A percentile compares a stretch with the other conserved stretches of the same genome.
Evolutionary conservation across 2,329 filamentous ascomycete genomes (phyloP).

Genomic region (Penicillium verrucosum): DNA sequence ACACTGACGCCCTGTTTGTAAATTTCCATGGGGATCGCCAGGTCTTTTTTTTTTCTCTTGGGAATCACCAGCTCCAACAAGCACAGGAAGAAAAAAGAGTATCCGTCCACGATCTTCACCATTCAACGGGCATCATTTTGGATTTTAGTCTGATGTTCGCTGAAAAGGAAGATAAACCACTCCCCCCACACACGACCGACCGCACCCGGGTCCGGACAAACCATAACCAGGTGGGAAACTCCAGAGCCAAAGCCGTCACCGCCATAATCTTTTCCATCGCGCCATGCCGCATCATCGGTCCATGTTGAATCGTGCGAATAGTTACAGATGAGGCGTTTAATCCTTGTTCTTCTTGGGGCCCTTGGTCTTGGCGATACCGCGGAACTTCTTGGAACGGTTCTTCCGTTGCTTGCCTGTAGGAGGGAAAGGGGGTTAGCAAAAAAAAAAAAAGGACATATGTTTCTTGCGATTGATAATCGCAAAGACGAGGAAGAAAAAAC

Average conservation of each 20-base stretch:
- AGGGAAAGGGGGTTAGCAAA: conserved; percentile 4
- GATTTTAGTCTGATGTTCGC: conserved; percentile 15
- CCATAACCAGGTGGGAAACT: conserved; percentile 17
- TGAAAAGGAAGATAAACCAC: conserved; percentile 14
- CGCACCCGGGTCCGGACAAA: conserved; percentile 4
- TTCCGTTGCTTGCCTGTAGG: conserved; percentile 97
- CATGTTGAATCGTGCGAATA: conserved; percentile 18
- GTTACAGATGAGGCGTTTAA: conserved; percentile 52
- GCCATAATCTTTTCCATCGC: conserved; percentile 25
- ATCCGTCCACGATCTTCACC: conserved; percentile 12
- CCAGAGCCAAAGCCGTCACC: conserved; percentile 22
- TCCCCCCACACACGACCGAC: conserved; percentile 13
- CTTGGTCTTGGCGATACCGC: conserved; percentile 98
- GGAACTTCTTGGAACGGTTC: conserved; percentile 99
- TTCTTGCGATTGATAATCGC: background rate
- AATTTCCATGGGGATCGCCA: conserved; percentile 17
- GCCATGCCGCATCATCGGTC: conserved; percentile 18
- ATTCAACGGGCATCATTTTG: conserved; percentile 14
- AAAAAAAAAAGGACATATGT: background rate
- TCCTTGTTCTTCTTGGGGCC: conserved; percentile 88
- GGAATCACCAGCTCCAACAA: conserved; percentile 12
- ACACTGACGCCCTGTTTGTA: conserved; percentile 23
- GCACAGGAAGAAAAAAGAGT: conserved; percentile 13
- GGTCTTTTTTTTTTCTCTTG: conserved; percentile 10
- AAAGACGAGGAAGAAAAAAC: conserved; percentile 45